phyloP scores from a whole-genome alignment of 176 grass and related monocot species.

The Alopecurus myosuroides region DNA sequence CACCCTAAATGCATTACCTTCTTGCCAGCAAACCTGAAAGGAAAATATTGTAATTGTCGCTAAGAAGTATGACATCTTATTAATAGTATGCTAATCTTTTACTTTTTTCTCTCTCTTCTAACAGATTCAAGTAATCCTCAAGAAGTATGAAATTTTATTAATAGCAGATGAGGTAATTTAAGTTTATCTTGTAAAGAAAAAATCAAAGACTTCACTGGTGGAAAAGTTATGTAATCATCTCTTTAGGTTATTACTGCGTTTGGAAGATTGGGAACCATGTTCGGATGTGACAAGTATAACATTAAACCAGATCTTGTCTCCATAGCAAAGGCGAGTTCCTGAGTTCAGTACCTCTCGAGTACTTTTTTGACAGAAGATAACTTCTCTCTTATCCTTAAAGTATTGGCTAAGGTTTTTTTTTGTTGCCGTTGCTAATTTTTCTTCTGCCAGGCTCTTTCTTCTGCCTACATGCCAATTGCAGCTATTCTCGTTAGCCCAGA shows the following conservation, averaged over 20 bases:
- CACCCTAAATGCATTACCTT: background rate
- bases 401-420: background rate
- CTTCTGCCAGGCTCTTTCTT: conserved; percentile 71
- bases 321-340: conserved; percentile 68
- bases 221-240: background rate
- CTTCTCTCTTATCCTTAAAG: background rate
- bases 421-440: background rate
- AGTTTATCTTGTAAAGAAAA: background rate
- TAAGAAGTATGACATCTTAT: too few relatives aligned
- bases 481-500: conserved; percentile 89
- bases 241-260: conserved; percentile 93
- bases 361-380: background rate
- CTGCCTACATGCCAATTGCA: conserved; percentile 88
- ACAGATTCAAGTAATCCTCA: conserved; percentile 83
- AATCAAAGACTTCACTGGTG: background rate
- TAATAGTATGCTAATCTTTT: background rate
- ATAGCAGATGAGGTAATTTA: conserved; percentile 86
- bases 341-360: background rate
- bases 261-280: conserved; percentile 90
- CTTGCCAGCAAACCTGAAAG: background rate
- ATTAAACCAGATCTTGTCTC: conserved; percentile 95
- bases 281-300: conserved; percentile 84
- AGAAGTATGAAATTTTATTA: conserved; percentile 94
- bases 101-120: conserved; percentile 4
- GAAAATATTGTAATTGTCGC: too few relatives aligned